A percentile compares a stretch with the other conserved stretches of the same genome.
phyloP scores from a whole-genome alignment of 2,329 filamentous ascomycete genomes.

The Ophiostoma sp. region DNA sequence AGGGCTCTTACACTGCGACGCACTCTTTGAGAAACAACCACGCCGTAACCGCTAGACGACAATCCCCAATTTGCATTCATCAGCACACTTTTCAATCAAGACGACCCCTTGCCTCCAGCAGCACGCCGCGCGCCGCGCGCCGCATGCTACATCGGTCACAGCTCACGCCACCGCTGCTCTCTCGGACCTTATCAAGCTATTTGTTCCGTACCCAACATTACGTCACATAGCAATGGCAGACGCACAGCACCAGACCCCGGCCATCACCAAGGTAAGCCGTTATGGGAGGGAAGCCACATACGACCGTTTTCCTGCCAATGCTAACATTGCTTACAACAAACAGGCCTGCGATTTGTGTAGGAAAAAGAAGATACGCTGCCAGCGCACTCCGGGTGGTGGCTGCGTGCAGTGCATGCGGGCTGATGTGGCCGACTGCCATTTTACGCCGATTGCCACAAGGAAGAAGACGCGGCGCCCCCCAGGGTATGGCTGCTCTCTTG shows the following conservation, averaged over 20 bases:
- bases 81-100: not conserved
- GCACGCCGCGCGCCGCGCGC: not conserved
- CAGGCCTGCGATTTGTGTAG: not conserved
- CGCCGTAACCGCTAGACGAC: not conserved
- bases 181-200: not conserved
- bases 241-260: conserved; percentile 2
- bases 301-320: not conserved
- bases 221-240: conserved; percentile 1
- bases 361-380: conserved; percentile 10
- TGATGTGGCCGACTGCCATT: not conserved
- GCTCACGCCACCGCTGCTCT: not conserved
- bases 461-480: conserved; percentile 4
- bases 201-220: not conserved
- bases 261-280: conserved; percentile 1
- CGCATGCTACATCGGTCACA: not conserved
- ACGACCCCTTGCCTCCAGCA: not conserved
- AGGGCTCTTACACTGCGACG: not conserved
- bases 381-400: not conserved
- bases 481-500: not conserved
- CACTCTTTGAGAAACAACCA: not conserved
- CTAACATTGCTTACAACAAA: not conserved
- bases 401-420: conserved; percentile 4
- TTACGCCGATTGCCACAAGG: not conserved
- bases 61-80: not conserved
- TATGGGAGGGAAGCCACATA: not conserved